Conservation (phyloP, 345 rosid species). For the Sapria himalayana region DNA sequence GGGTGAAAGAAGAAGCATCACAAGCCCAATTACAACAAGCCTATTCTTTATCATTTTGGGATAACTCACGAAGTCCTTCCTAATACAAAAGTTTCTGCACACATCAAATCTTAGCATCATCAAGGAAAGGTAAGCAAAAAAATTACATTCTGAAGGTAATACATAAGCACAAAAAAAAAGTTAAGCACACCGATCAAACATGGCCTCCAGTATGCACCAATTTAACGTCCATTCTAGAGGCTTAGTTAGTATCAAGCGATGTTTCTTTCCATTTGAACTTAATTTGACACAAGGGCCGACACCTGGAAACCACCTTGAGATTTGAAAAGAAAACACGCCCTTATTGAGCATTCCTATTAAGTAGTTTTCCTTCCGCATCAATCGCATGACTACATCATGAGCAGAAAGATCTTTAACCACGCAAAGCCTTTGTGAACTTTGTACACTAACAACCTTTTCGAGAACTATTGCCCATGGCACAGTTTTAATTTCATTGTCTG, state of each 20-base stretch:
- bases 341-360: conserved; percentile 95
- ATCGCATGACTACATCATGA: conserved; percentile 82
- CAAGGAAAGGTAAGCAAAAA: not conserved
- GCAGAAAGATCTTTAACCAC: conserved; percentile 94
- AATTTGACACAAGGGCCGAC: conserved; percentile 64
- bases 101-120: conserved; percentile 11
- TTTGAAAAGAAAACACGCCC: conserved; percentile 83
- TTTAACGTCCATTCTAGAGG: conserved; percentile 94
- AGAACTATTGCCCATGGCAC: conserved; percentile 87
- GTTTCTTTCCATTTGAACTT: conserved; percentile 25
- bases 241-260: conserved; percentile 59
- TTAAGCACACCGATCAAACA: conserved; percentile 75
- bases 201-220: conserved; percentile 98
- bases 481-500: conserved; percentile 80
- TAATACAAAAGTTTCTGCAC: conserved; percentile 75
- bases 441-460: conserved; percentile 75
- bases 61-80: conserved; percentile 71
- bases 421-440: conserved; percentile 60
- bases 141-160: conserved; percentile 1
- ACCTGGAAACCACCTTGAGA: conserved; percentile 77
- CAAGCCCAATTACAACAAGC: conserved; percentile 72
- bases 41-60: conserved; percentile 62
- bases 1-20: conserved; percentile 78
- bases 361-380: conserved; percentile 97
- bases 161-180: conserved; percentile 5